A percentile compares a stretch with the other conserved stretches of the same genome.
These are phyloP conservation scores for Abelmoschus esculentus DNA, from an alignment of 345 rosid species.

Conservation along the genomic window DNA sequence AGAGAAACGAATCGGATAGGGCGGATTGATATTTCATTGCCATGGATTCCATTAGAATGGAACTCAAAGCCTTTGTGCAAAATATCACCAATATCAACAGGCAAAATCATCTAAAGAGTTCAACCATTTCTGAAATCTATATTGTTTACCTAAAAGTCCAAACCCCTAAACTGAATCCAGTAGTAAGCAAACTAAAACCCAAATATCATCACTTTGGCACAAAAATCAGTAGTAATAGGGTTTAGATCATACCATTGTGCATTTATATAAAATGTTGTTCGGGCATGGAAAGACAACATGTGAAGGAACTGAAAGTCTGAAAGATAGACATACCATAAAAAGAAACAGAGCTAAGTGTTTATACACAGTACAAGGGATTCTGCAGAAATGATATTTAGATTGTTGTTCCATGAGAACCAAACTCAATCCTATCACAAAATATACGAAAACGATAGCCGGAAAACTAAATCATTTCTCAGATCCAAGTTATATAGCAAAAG, in stretches of 20 bases:
- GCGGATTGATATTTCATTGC: no score
- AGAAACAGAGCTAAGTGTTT: not conserved
- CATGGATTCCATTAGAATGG: no score
- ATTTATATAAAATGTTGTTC: not conserved
- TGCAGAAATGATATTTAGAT: not conserved
- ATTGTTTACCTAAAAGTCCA: no score
- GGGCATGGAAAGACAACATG: not conserved
- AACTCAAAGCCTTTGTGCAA: no score
- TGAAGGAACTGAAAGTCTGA: not conserved
- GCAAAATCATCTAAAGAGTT: not conserved
- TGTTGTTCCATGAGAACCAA: constrained; percentile 17
- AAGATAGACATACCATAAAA: not conserved
- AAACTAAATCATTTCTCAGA: not conserved
- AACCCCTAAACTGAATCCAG: not conserved
- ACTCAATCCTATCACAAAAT: not conserved
- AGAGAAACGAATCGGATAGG: no score
- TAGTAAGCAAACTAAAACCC: not conserved
- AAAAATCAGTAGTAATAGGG: not conserved
- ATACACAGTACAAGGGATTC: constrained; percentile 16
- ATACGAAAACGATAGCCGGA: not conserved
- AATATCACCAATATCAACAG: constrained; percentile 5
- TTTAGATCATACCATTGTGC: not conserved
- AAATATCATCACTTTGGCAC: constrained; percentile 19
- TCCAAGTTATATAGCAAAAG: not conserved
- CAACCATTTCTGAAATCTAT: not conserved